Evolutionary conservation across 257 asterid species (phyloP), one percentile per base, ranked within the genome.

Genomic region (Galeopsis tetrahit): DNA sequence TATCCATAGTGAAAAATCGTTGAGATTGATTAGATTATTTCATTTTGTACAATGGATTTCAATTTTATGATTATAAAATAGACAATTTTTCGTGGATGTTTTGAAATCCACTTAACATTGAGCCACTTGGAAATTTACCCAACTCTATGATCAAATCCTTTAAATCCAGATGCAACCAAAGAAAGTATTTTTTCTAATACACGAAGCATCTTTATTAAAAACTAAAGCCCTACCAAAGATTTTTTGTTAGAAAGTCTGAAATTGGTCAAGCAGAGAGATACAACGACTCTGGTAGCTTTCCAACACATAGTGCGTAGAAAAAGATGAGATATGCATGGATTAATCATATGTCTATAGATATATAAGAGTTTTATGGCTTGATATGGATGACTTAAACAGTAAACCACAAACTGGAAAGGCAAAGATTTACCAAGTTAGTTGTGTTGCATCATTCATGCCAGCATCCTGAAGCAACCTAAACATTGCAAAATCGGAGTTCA

Each of bases 401-500:
- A 36, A 66, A 39, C 36, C 51, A 10, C 21, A 38, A 34, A 64
- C 35, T 33, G 6, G 53, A 39, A 61, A 70, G 42, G 36, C 21
- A 59, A 68, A 10, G 61, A 79, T 38, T 76, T 83, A 94, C 99
- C 99, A 94, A 68, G 97, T 91, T 76, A 83, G 70, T 65, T 88
- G 99, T 13, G 96, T 89, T 11, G 88, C 83, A 78, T 91, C 99
- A 55, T 21, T 82, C 99, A 94, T 88, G 66, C 96, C 90, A 60
- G 96, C 97, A 83, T 94, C 98, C 77, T 87, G 97, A 75, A 94
- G 97, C 80, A 89, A 81, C 90, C 99, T 91, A 82, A 56, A 38
- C 75, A 70, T 33, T 10, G 57, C 71, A 42, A 63, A 58, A 36
- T 64, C 35, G 7, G 10, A 9, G 43, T 75, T 43, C 61, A 80